These are phyloP conservation scores for Cystobasidiaceae sp. DNA, from an alignment of 1,284 basidiomycete species.

Conservation along the genomic window DNA sequence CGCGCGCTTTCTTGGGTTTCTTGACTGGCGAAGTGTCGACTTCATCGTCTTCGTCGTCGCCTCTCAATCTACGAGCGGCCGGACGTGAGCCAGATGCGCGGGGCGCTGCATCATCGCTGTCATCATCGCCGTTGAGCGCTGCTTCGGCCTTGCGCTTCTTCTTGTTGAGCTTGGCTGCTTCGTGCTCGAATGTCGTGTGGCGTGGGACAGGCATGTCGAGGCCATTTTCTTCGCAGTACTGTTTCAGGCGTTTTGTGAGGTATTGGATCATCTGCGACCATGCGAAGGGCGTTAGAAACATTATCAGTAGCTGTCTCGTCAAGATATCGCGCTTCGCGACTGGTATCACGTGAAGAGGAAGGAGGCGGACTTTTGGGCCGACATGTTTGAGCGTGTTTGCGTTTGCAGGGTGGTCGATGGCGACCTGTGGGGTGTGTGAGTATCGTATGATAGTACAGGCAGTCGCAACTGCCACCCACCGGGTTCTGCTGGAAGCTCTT, in stretches of 20 bases:
- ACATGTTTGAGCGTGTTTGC: conserved; percentile 2
- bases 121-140: background rate
- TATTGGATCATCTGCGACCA: background rate
- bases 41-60: background rate
- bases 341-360: background rate
- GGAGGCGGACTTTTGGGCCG: conserved; percentile 13
- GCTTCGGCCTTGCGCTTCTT: conserved; percentile 18
- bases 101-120: background rate
- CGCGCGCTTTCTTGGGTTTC: background rate
- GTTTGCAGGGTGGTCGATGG: conserved; percentile 18
- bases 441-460: background rate
- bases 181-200: background rate
- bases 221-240: conserved; percentile 3
- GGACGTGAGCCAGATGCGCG: background rate
- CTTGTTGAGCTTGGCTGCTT: conserved; percentile 18
- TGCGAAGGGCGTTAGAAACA: background rate
- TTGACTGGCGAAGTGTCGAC: conserved; percentile 22
- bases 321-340: too few species aligned
- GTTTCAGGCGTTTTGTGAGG: conserved; percentile 14
- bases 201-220: background rate
- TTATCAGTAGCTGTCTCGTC: background rate
- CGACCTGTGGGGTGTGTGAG: background rate
- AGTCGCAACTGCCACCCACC: background rate
- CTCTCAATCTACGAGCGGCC: background rate
- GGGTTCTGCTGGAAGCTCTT: conserved; percentile 24